These are phyloP conservation scores for Trichoderma breve DNA, from an alignment of 2,329 filamentous ascomycete species.

Conservation along the genomic window DNA sequence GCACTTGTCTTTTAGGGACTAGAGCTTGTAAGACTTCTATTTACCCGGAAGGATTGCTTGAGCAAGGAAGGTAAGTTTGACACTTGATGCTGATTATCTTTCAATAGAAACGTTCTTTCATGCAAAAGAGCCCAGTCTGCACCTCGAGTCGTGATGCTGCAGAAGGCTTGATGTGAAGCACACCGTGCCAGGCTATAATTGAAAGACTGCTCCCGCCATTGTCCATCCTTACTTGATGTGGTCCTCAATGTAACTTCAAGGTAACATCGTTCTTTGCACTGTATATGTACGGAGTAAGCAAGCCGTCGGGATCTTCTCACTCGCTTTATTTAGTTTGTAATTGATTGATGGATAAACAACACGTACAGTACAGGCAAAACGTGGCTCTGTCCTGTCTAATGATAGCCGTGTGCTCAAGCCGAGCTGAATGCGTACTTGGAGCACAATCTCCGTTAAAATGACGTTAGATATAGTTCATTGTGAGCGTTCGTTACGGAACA, in stretches of 20 bases:
- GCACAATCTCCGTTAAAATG: neutral
- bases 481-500: neutral
- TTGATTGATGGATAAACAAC: neutral
- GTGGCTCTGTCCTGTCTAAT: neutral
- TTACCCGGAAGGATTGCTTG: neutral
- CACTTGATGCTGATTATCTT: neutral
- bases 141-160: neutral
- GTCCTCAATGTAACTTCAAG: neutral
- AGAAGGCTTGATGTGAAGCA: neutral
- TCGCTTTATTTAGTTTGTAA: neutral
- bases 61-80: neutral
- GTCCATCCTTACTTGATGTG: neutral
- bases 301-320: neutral
- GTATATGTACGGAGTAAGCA: constrained; percentile 6
- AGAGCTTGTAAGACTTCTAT: neutral
- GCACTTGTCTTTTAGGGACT: neutral
- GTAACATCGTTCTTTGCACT: neutral
- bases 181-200: neutral
- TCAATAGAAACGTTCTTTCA: neutral
- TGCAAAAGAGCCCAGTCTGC: neutral
- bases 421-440: neutral
- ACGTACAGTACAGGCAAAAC: neutral
- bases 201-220: neutral
- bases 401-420: neutral
- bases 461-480: neutral